Base-by-base conservation (phyloP, 495 filamentous ascomycete genomes). In the Daldinia loculata region DNA sequence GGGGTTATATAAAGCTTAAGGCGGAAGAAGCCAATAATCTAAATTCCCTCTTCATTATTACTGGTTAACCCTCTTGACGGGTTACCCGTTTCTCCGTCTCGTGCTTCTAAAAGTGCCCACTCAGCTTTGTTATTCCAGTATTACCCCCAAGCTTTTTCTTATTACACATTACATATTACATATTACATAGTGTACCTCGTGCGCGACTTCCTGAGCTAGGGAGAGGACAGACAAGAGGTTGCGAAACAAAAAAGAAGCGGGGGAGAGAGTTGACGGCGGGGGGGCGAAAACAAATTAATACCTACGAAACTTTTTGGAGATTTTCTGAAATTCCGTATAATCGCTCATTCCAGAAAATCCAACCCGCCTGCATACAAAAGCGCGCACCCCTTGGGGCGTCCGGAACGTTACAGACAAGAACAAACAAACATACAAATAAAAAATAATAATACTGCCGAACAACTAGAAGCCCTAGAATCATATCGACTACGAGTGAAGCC, bases 301-400 rank as follows among this genome's bases (percentile, higher is more conserved):
- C n/a, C n/a, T n/a, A 60, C 55, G 56, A 72, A 61, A 60, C 64
- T 11, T 48, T 11, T 53, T 43, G 30, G 53, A 48, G 51, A 66
- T 24, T 32, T 26, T 63, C 32, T 29, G 15, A 60, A 39, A 17
- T 36, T 24, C 11, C n/a, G 52, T 50, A 61, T 66, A 73, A 72
- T 73, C 66, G 70, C 70, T 69, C 70, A 73, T 66, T 66, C 65
- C 65, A 62, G 57, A 66, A 63, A 29, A 19, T 41, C 61, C 34
- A 65, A 32, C 52, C 12, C 38, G 9, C 56, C 29, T 36, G n/a
- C 26, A n/a, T 41, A 59, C 66, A 69, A 69, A 69, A 63, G 22
- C 66, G 53, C 66, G 66, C 66, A 52, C 50, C 24, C 50, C 50
- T 29, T 12, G 26, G 24, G 50, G 50, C 14, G 12, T 30, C 50